Evolutionary conservation across 345 rosid genomes (phyloP).

Genomic region (Populus pruinosa): DNA sequence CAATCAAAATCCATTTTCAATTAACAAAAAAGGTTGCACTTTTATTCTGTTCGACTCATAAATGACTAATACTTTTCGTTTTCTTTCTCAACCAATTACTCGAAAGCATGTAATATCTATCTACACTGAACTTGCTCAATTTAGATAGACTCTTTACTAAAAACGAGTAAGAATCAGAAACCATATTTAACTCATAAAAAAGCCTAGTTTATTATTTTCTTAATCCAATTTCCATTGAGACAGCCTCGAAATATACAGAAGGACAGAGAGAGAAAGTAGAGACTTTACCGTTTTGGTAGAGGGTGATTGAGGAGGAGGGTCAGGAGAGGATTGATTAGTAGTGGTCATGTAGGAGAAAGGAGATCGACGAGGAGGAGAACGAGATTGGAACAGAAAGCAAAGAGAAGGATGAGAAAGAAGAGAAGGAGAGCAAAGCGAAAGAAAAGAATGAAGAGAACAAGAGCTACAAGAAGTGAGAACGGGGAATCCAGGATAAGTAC

Average conservation of each 20-base stretch:
- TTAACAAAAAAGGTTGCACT: not conserved
- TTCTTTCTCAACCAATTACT: not conserved
- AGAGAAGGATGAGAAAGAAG: conserved; percentile 37
- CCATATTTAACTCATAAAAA: not conserved
- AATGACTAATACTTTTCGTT: not conserved
- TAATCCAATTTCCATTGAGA: not conserved
- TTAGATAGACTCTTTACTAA: not conserved
- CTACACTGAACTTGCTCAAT: not conserved
- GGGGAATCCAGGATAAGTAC: conserved; percentile 45
- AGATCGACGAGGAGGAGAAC: conserved; percentile 36
- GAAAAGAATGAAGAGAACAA: conserved; percentile 38
- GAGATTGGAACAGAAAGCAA: conserved; percentile 40
- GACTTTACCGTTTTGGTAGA: conserved; percentile 47
- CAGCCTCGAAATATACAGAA: not conserved
- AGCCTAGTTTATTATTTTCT: not conserved
- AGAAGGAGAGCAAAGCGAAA: conserved; percentile 34
- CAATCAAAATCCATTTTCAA: not conserved
- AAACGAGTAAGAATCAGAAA: not conserved
- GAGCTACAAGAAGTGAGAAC: conserved; percentile 30
- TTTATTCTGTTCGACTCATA: not conserved
- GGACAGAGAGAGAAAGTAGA: not conserved
- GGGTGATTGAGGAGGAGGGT: conserved; percentile 31
- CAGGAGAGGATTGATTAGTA: conserved; percentile 29
- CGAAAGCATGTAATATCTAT: not conserved
- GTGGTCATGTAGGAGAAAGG: conserved; percentile 42